Evolutionary conservation across 306 rosid genomes (phyloP).

Genomic region (Sindora glabra): DNA sequence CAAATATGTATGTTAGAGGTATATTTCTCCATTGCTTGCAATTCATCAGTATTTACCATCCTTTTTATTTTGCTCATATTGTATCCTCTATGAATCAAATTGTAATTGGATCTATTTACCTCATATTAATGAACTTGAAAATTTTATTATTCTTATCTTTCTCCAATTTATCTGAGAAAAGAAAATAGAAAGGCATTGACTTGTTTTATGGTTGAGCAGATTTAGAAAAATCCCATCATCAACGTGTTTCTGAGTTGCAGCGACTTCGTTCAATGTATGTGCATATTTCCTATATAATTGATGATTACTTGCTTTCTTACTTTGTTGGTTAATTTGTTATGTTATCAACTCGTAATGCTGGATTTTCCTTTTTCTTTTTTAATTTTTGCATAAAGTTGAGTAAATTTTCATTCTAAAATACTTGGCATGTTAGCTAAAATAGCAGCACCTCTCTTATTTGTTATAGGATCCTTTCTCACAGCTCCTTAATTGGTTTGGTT

Average conservation of each 20-base stretch:
- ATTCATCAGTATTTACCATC: neutral
- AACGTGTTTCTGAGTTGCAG: conserved; percentile 88
- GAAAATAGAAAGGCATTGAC: neutral
- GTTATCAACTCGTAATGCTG: neutral
- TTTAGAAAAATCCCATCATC: conserved; percentile 93
- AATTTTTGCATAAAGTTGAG: no score
- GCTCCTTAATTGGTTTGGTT: neutral
- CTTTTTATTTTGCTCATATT: neutral
- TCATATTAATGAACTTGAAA: no score
- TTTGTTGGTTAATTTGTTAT: neutral
- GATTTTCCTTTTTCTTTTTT: no score
- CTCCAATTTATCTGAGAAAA: neutral
- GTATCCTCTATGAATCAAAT: neutral
- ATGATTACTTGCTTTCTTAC: conserved; percentile 2
- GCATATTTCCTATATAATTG: conserved; percentile 12
- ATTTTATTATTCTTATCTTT: no score
- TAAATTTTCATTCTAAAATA: no score
- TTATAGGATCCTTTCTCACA: no score
- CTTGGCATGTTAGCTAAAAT: no score
- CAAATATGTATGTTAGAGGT: conserved; percentile 83
- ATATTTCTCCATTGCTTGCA: conserved; percentile 16
- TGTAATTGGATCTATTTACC: conserved; percentile 5
- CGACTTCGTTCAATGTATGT: conserved; percentile 84
- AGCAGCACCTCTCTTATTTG: no score
- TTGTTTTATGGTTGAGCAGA: conserved; percentile 47